Evolutionary conservation across 352 stramenopile genomes (phyloP).

Genomic region (Phytophthora tentaculata): DNA sequence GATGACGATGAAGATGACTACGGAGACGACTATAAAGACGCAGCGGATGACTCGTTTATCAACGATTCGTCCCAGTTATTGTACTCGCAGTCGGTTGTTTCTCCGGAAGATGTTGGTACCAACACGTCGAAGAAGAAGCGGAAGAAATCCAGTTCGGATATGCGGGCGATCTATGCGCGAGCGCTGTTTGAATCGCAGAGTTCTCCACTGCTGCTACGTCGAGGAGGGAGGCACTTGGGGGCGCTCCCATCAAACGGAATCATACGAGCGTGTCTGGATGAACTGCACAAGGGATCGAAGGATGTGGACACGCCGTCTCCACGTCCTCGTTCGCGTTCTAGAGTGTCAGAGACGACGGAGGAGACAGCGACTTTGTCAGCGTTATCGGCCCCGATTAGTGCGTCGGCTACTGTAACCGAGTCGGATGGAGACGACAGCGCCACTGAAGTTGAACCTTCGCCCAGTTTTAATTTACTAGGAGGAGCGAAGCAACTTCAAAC

Average conservation of each 20-base stretch:
- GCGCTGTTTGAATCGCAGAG: conserved; percentile 71
- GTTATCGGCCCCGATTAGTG: conserved; percentile 17
- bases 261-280: conserved; percentile 66
- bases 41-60: conserved; percentile 76
- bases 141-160: conserved; percentile 51
- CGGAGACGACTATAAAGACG: conserved; percentile 56
- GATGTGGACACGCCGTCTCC: conserved; percentile 16
- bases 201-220: conserved; percentile 36
- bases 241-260: conserved; percentile 62
- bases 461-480: conserved; percentile 39
- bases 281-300: conserved; percentile 37
- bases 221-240: conserved; percentile 44
- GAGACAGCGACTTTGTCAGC: neutral
- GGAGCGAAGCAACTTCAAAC: conserved; percentile 8
- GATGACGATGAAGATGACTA: conserved; percentile 77
- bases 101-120: conserved; percentile 24
- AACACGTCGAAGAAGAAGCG: conserved; percentile 31
- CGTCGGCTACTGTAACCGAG: conserved; percentile 16
- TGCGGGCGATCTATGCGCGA: conserved; percentile 80
- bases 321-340: conserved; percentile 16
- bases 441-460: conserved; percentile 25
- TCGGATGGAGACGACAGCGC: conserved; percentile 25
- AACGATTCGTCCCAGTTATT: conserved; percentile 83
- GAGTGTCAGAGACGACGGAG: neutral
- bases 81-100: conserved; percentile 64